Evolutionary conservation across 164 flowering plant genomes (phyloP).

Genomic region (Malania oleifera): DNA sequence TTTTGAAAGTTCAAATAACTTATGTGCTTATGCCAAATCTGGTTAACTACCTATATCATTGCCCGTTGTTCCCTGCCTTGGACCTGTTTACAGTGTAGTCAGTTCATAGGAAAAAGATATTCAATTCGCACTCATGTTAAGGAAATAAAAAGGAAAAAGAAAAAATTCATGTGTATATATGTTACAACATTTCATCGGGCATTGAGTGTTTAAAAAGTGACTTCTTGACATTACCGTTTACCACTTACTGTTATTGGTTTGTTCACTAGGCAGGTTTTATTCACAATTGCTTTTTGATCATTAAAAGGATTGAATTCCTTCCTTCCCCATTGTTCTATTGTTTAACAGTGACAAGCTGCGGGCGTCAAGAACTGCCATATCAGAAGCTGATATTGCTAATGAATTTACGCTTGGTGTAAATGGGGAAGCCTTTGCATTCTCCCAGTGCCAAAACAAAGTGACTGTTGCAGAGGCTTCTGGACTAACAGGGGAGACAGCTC

Average conservation of each 20-base stretch:
- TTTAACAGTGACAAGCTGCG: constrained; percentile 72
- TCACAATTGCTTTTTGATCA: neutral
- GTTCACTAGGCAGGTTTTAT: neutral
- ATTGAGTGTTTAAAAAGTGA: too few relatives aligned
- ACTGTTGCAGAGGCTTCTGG: constrained; percentile 76
- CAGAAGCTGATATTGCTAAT: constrained; percentile 68
- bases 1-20: too few relatives aligned
- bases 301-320: neutral
- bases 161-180: constrained; percentile 9
- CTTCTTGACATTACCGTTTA: neutral
- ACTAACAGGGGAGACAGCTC: constrained; percentile 66
- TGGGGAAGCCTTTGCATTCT: constrained; percentile 72
- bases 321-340: neutral
- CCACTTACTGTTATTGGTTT: neutral
- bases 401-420: constrained; percentile 70
- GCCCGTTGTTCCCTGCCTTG: too few relatives aligned
- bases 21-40: too few relatives aligned
- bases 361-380: constrained; percentile 71
- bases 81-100: too few relatives aligned
- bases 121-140: too few relatives aligned
- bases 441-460: constrained; percentile 80
- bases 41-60: too few relatives aligned
- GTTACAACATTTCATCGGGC: too few relatives aligned
- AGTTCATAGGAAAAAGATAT: too few relatives aligned
- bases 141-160: too few relatives aligned